phyloP scores from a whole-genome alignment of 345 rosid genomes.

The Citrus australasica region DNA sequence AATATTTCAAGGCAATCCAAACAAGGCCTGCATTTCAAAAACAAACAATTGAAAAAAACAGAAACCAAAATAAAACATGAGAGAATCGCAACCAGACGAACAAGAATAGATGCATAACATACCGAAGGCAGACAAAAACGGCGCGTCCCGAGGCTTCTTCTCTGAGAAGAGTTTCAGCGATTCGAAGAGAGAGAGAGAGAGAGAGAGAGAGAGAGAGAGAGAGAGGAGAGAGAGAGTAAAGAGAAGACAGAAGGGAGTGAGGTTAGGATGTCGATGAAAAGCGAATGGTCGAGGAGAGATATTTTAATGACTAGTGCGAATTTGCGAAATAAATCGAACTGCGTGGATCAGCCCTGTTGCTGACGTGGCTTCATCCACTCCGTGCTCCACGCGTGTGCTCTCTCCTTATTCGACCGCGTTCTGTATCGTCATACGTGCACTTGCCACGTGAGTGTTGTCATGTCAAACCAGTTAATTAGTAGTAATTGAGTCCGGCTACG shows the following conservation, averaged over 20 bases:
- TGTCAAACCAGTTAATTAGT: not conserved
- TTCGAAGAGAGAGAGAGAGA: too few species aligned
- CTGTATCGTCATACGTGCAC: not conserved
- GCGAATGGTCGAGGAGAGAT: not conserved
- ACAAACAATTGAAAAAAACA: too few species aligned
- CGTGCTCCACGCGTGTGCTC: not conserved
- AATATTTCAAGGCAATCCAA: not conserved
- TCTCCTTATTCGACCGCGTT: not conserved
- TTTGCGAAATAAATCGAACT: not conserved
- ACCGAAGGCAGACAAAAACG: not conserved
- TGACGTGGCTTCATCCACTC: not conserved
- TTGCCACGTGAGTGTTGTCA: not conserved
- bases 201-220: too few species aligned
- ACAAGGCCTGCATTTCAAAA: not conserved
- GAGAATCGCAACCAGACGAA: not conserved
- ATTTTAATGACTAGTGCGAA: not conserved
- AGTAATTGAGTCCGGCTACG: rapidly evolving
- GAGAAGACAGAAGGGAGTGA: not conserved
- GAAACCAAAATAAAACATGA: not conserved
- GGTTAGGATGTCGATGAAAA: not conserved
- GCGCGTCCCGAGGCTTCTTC: not conserved
- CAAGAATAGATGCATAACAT: not conserved
- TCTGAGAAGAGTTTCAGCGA: not conserved
- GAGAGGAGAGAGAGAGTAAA: not conserved
- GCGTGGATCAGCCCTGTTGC: not conserved